Evolutionary conservation across 495 filamentous ascomycete species (phyloP).

Genomic region (Parathielavia hyrcaniae): DNA sequence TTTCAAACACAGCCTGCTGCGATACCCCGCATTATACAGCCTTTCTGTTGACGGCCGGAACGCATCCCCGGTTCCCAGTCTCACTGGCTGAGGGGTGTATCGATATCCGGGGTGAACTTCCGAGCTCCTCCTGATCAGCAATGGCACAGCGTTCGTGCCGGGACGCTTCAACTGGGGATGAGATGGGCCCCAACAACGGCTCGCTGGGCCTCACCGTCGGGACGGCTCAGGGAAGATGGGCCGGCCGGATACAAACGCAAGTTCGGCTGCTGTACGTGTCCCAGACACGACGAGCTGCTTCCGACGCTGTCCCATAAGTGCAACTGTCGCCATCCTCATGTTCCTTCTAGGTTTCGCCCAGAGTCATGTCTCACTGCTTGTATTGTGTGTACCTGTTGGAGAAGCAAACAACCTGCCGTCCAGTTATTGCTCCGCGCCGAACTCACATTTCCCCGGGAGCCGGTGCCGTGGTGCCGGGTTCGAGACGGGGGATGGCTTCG

Average conservation of each 20-base stretch:
- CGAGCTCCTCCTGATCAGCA: constrained; percentile 5
- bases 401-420: constrained; percentile 24
- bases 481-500: constrained; percentile 11
- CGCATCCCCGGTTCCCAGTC: not conserved
- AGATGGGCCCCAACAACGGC: not conserved
- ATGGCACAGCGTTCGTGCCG: constrained; percentile 13
- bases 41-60: constrained; percentile 5
- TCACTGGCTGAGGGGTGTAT: constrained; percentile 2
- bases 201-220: constrained; percentile 6
- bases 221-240: constrained; percentile 21
- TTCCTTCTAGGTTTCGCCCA: constrained; percentile 8
- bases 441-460: constrained; percentile 11
- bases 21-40: constrained; percentile 1
- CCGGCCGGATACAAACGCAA: constrained; percentile 32
- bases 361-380: constrained; percentile 33
- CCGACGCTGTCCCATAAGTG: constrained; percentile 27
- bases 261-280: constrained; percentile 26
- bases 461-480: constrained; percentile 24
- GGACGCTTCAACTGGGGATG: constrained; percentile 1
- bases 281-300: constrained; percentile 30
- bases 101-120: not conserved
- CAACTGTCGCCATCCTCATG: constrained; percentile 21
- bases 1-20: constrained; percentile 24
- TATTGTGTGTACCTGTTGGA: constrained; percentile 18
- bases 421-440: constrained; percentile 9